Evolutionary conservation across 1,139 yeast species (phyloP), one percentile per base, ranked within the genome.

Genomic region (Yamadazyma dushanensis): DNA sequence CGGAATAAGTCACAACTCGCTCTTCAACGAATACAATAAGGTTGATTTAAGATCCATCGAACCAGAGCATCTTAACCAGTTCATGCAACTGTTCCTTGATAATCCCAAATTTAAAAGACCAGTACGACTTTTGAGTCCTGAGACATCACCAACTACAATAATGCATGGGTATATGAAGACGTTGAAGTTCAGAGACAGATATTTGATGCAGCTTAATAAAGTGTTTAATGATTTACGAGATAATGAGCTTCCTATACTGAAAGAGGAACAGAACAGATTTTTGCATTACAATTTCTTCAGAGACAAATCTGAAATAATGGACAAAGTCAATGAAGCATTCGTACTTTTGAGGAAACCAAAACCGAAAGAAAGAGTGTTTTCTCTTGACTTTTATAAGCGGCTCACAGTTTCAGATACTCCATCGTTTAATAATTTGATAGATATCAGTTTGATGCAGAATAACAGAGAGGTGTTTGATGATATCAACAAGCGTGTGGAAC

Each of bases 31-130:
- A n/a, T 45, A 42, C 25, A 6, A 10, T 2, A 31, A 31, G 16
- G 18, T 36, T 2, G 31, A 29, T 2, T 8, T 39, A 3, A 25
- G 24, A 10, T 14, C 35, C 2, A 40, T 47, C 4, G 43, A 51
- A 4, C 57, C 64, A 4, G 43, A 50, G 8, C 72, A 73, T 44
- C 53, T 74, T 23, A 70, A 72, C 39, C 58, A 56, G 8, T 57
- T 76, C 23, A 39, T 75, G 16, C 38, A 47, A 3, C 47, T 46
- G 23, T 59, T 70, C 35, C 44, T 63, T 7, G 30, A 33, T 16
- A 26, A 33, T 14, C 35, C 39, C 13, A 30, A 32, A 8, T 37
- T 36, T 17, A 37, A 38, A 20, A 10, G 50, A 16, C 51, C 51
- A 2, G 16, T 31, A 5, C 16, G 31, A 20, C 26, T 26, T 20